These are phyloP conservation scores for Ilex aquifolium DNA, from an alignment of 257 asterid species.

Conservation along the genomic window DNA sequence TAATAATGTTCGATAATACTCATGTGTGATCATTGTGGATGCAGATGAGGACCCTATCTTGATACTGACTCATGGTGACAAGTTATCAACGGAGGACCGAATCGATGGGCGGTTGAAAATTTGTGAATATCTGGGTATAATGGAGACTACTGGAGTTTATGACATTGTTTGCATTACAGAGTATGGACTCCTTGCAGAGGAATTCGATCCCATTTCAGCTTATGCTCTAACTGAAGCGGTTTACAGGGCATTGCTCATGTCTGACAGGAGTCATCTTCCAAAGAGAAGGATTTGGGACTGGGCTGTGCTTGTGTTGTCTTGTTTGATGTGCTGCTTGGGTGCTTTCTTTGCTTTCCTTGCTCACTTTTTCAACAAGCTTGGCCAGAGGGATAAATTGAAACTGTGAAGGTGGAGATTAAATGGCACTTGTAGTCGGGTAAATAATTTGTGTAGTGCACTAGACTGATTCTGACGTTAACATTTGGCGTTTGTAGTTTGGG, in stretches of 20 bases:
- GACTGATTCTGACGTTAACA: no score
- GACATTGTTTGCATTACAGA: conserved; percentile 27
- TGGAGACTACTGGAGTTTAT: conserved; percentile 18
- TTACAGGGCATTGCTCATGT: conserved; percentile 21
- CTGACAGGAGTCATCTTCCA: conserved; percentile 21
- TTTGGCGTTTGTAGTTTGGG: no score
- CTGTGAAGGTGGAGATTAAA: conserved; percentile 8
- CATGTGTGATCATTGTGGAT: background rate
- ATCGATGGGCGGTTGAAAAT: conserved; percentile 20
- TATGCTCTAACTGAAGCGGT: conserved; percentile 24
- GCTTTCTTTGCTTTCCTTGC: conserved; percentile 16
- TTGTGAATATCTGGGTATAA: conserved; percentile 18
- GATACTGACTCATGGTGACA: conserved; percentile 28
- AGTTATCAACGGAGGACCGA: conserved; percentile 21
- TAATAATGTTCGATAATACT: no score
- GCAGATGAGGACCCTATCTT: conserved; percentile 24
- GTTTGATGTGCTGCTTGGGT: conserved; percentile 13
- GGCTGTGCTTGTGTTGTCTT: conserved; percentile 8
- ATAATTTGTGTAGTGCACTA: no score
- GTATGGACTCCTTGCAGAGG: conserved; percentile 22
- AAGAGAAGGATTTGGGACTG: conserved; percentile 17
- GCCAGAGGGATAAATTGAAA: conserved; percentile 12
- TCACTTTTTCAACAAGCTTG: conserved; percentile 12
- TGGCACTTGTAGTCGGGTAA: no score
- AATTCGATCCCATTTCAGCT: conserved; percentile 22